These are phyloP conservation scores for Phialocephala sp. DNA, from an alignment of 2,329 filamentous ascomycete species.

Conservation along the genomic window DNA sequence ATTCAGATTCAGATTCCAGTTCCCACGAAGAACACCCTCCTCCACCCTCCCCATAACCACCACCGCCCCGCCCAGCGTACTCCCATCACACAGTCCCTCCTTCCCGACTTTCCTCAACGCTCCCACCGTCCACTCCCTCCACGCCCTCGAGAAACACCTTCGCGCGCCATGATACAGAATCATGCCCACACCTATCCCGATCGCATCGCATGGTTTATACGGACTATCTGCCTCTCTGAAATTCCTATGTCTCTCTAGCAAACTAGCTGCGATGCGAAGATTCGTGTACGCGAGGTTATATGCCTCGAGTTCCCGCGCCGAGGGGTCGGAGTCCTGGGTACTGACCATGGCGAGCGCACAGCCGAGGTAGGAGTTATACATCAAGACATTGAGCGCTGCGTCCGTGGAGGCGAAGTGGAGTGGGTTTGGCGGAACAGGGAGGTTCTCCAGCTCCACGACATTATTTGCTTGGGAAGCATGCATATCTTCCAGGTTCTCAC, in stretches of 20 bases:
- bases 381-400: conserved; percentile 27
- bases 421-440: conserved; percentile 21
- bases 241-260: conserved; percentile 20
- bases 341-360: conserved; percentile 28
- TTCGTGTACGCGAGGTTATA: conserved; percentile 31
- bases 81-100: conserved; percentile 31
- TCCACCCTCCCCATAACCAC: background rate
- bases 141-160: conserved; percentile 31
- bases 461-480: background rate
- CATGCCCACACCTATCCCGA: conserved; percentile 30
- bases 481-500: conserved; percentile 5
- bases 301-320: conserved; percentile 21
- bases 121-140: conserved; percentile 30
- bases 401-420: conserved; percentile 22
- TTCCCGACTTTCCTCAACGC: conserved; percentile 27
- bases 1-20: background rate
- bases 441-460: background rate
- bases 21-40: background rate
- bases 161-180: conserved; percentile 29
- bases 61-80: conserved; percentile 23
- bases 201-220: conserved; percentile 33
- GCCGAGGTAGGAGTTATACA: conserved; percentile 28
- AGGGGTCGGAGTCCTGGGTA: conserved; percentile 18
- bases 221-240: background rate
- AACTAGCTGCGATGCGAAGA: conserved; percentile 23